Evolutionary conservation across 306 rosid species (phyloP), one percentile per base, ranked within the genome.

Genomic region (Pyrus pyrifolia): DNA sequence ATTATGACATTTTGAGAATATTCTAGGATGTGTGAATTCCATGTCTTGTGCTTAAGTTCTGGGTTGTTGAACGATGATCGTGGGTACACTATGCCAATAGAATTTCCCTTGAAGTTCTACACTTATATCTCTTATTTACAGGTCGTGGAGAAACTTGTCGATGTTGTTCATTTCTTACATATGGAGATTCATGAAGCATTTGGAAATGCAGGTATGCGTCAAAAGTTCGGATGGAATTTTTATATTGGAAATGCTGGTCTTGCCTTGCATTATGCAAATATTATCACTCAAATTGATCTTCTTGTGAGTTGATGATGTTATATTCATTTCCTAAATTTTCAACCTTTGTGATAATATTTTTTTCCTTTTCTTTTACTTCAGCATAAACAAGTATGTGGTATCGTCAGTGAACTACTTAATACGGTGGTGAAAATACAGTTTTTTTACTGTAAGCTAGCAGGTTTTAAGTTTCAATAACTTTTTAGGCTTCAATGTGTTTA

Each of bases 131-230:
- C 85, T 75, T 82, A 78, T 83, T 72, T 84, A 31, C 91, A 96
- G 99, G 93, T 92, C 81, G 92, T 96, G 99, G 97, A 96, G 88
- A 91, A 92, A 81, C 93, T 96, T 57, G 96, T 84, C 49, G 97
- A 96, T 76, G 78, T 91, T 3, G 98, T 96, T 61, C 91, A 91
- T 76, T 91, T 81, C 83, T 85, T 96, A 78, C 94, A 96, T 83
- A 85, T 89, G 90, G 93, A 91, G 90, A 96, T 92, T 82, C 89
- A 86, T 53, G 97, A 92, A 81, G 90, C 97, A 81, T 96, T 92
- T 86, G 96, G 96, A 72, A 82, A 74, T 86, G 92, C 93, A n/a
- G 99, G 99, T 96, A 91, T 60, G 87, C 79, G 79, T 81, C 61
- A 33, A 84, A 68, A 77, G 55, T 67, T 74, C 52, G 74, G 69